Evolutionary conservation across 805 yeast species (phyloP), one percentile per base, ranked within the genome.

Genomic region (Spathaspora boniae): DNA sequence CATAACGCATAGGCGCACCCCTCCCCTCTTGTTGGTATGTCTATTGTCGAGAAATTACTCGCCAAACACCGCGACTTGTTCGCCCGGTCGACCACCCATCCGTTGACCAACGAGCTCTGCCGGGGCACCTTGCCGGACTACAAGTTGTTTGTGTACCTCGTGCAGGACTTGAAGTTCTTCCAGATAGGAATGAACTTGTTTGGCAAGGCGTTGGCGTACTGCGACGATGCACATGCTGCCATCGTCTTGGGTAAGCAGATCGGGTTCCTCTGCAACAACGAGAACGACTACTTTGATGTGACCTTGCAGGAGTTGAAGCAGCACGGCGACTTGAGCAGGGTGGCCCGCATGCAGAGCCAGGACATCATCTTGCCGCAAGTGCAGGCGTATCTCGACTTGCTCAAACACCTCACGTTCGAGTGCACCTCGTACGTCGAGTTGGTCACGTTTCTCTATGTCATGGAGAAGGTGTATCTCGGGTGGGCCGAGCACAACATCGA

Each of bases 151-250:
- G 60, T 70, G 1, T 75, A 75, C 41, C 44, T 74, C 33, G 58
- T 60, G 2, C 80, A 75, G 46, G 81, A 75, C 47, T 48, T 71
- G 38, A 65, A 62, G 34, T 74, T 65, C 43, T 74, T 74, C 48
- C 66, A 65, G 29, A 40, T 55, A 5, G 68, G 73, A 1, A 38
- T 74, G 26, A 60, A 65, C 25, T 43, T 72, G 9, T 57, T 72
- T 9, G 73, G 74, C 7, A 71, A 63, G 38, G 56, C 68, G 2
- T 54, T 76, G 14, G 61, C 74, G 2, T 37, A 56, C 25, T 71
- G 78, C 33, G 73, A 70, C 33, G 53, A 62, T 19, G 46, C 58
- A 1, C 39, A 53, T 3, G 44, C 74, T 0, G 54, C 65, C n/a
- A 52, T 72, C 16, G 50, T 51, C 0, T 41, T 76, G 18, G 70